Conservation (phyloP, 202 grass and related monocot genomes). For the Schoenoplectus tabernaemontani region DNA sequence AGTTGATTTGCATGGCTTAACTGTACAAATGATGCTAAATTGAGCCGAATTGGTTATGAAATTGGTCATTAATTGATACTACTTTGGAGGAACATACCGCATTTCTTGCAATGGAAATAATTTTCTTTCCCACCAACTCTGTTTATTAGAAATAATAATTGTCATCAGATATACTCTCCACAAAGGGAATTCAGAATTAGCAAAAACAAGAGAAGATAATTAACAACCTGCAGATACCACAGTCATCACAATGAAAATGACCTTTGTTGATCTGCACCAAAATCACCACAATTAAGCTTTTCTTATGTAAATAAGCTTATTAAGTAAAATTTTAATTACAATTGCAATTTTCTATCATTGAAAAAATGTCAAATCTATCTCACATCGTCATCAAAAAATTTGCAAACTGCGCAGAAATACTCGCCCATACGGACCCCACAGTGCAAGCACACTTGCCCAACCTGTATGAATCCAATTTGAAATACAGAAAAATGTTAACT, state of each 20-base stretch:
- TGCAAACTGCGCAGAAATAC: constrained; percentile 73
- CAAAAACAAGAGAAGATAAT: neutral
- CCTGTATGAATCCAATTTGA: constrained; percentile 23
- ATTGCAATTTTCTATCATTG: neutral
- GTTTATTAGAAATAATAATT: constrained; percentile 17
- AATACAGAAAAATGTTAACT: neutral
- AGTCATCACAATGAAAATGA: constrained; percentile 70
- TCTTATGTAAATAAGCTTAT: no score
- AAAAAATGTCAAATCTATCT: constrained; percentile 2
- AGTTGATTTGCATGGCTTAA: neutral
- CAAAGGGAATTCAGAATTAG: neutral
- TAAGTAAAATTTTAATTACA: neutral
- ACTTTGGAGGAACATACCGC: constrained; percentile 24
- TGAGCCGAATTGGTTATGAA: neutral
- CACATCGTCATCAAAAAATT: constrained; percentile 73
- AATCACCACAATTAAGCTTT: constrained; percentile 14
- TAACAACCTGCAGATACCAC: constrained; percentile 78
- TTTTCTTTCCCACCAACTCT: constrained; percentile 41
- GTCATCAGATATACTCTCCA: neutral
- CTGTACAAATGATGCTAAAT: neutral
- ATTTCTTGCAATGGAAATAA: constrained; percentile 40
- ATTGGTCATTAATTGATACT: neutral
- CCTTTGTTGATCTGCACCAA: constrained; percentile 51
- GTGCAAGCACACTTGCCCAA: constrained; percentile 55
- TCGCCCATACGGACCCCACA: constrained; percentile 83